phyloP scores from a whole-genome alignment of 2,329 filamentous ascomycete genomes.

The Cordyceps javanica region DNA sequence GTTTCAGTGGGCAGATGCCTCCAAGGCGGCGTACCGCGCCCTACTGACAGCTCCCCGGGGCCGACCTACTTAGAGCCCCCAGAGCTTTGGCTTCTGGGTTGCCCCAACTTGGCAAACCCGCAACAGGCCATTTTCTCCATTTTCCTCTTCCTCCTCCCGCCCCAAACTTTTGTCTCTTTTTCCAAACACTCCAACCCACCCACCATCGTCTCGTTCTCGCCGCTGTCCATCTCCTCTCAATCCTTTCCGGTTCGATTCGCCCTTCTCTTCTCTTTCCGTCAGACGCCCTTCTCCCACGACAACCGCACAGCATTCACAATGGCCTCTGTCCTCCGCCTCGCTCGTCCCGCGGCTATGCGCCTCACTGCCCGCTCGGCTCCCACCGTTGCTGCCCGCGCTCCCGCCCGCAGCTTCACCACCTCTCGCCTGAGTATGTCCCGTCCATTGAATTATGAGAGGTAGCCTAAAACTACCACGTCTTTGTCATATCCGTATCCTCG shows the following conservation, averaged over 20 bases:
- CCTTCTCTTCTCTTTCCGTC: conserved; percentile 5
- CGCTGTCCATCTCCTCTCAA: neutral
- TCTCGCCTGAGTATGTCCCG: conserved; percentile 29
- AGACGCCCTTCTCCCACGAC: neutral
- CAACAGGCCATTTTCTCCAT: conserved; percentile 8
- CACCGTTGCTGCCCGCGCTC: conserved; percentile 34
- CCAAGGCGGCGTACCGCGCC: neutral
- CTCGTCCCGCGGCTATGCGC: conserved; percentile 39
- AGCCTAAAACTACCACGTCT: neutral
- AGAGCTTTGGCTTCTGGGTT: neutral
- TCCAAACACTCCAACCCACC: neutral
- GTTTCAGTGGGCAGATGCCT: no score
- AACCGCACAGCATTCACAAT: conserved; percentile 32
- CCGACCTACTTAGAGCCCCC: neutral
- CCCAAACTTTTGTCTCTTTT: conserved; percentile 12
- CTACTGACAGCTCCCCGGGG: neutral
- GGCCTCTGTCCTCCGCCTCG: conserved; percentile 54
- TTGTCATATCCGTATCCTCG: no score
- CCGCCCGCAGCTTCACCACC: conserved; percentile 34
- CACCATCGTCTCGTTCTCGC: neutral
- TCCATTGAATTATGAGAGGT: neutral
- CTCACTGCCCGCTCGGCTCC: conserved; percentile 30
- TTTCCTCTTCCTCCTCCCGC: conserved; percentile 1
- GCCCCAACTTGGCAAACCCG: conserved; percentile 9
- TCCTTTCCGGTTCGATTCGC: neutral